Evolutionary conservation across 2,329 filamentous ascomycete species (phyloP).

Genomic region (Rutstroemia sp.): DNA sequence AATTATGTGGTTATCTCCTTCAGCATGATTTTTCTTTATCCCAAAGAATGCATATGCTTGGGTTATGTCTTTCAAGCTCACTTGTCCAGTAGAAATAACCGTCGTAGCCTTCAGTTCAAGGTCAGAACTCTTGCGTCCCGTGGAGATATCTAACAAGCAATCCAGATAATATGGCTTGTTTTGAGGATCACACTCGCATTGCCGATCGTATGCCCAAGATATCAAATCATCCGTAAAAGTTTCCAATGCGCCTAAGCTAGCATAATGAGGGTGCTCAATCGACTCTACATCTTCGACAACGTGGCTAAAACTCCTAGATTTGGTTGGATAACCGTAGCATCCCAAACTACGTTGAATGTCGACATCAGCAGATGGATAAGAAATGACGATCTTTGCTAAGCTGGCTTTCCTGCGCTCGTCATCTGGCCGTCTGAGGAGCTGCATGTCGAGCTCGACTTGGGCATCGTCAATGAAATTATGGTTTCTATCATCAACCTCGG

Average conservation of each 20-base stretch:
- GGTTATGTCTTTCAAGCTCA: slow-evolving; percentile 47
- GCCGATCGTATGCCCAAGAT: slow-evolving; percentile 53
- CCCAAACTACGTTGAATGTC: slow-evolving; percentile 25
- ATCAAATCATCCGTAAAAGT: slow-evolving; percentile 58
- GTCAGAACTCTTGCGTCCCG: slow-evolving; percentile 40
- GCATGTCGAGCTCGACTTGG: slow-evolving; percentile 42
- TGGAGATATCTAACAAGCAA: slow-evolving; percentile 53
- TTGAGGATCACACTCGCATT: slow-evolving; percentile 46
- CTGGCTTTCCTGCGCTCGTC: slow-evolving; percentile 10
- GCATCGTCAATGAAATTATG: slow-evolving; percentile 47
- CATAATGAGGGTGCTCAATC: slow-evolving; percentile 40
- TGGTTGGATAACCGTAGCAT: slow-evolving; percentile 24
- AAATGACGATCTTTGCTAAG: slow-evolving; percentile 2
- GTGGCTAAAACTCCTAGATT: slow-evolving; percentile 17
- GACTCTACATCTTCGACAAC: slow-evolving; percentile 27
- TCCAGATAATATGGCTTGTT: slow-evolving; percentile 56
- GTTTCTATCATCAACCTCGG: slow-evolving; percentile 22
- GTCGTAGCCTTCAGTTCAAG: slow-evolving; percentile 51
- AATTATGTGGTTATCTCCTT: slow-evolving; percentile 53
- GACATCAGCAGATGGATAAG: slow-evolving; percentile 17
- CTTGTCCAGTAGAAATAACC: slow-evolving; percentile 50
- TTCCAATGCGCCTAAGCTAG: slow-evolving; percentile 52
- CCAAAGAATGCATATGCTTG: slow-evolving; percentile 53
- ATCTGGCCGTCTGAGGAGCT: slow-evolving; percentile 16
- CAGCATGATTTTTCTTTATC: slow-evolving; percentile 38